Base-by-base conservation (phyloP, 495 filamentous ascomycete species). In the Penicillium odoratum region DNA sequence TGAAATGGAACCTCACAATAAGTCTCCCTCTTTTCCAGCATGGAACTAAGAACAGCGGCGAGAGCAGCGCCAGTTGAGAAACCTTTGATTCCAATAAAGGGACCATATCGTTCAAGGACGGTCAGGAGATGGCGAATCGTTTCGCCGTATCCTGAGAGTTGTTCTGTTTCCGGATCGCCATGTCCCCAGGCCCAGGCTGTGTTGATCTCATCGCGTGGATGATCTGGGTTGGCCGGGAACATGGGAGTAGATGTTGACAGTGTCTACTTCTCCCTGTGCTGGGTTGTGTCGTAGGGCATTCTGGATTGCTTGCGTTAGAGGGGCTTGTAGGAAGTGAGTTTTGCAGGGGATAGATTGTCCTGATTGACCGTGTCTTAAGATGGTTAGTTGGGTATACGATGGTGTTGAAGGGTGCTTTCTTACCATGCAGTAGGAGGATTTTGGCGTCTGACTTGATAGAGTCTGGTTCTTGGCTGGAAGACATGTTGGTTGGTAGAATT, bases 341-440 rank as follows among this genome's bases (percentile, higher is more conserved):
- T 62, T 62, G 55, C 50, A 53, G 29, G 46, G 38, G 30, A 62
- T 45, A 28, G 51, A 50, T 7, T 58, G 54, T 16, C 54, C 50
- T 7, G 59, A 62, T 31, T 46, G 52, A 33, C 46, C 43, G 16
- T 48, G 18, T 29, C 53, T 45, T 40, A n/a, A n/a, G 36, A n/a
- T 40, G 13, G 13, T 40, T 40, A 40, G 9, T 16, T n/a, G 0
- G 6, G 8, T 34, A 3, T 3, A 10, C 2, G 15, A 13, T 5
- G 10, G 10, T 9, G 6, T 38, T 11, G 9, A 13, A 38, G 34
- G 8, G 11, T 11, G 9, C n/a, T n/a, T n/a, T 40, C 3, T 40
- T 40, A 40, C 36, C 36, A 5, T 40, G 36, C 3, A 40, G 13
- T 10, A 40, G 11, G 5, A 40, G 15, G 13, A 40, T 11, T 5